Evolutionary conservation across 2,329 filamentous ascomycete species (phyloP), one percentile per base, ranked within the genome.

Genomic region (Colletotrichum viniferum): DNA sequence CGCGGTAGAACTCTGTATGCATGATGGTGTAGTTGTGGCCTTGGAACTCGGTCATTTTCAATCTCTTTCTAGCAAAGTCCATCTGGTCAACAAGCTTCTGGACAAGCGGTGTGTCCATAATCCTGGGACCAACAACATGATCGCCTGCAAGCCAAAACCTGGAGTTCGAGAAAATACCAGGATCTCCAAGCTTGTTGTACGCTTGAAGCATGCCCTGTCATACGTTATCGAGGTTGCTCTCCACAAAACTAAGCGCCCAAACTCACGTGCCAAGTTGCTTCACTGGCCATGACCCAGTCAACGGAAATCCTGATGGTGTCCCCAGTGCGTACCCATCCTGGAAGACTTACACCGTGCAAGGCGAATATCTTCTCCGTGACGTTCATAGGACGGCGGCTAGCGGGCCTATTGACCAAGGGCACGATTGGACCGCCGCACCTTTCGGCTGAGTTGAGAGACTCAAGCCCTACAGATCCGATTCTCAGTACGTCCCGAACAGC

Each of bases 131-230:
- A 5, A 88, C 86, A 5, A 86, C 82, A 76, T 89, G 87, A 77
- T 89, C 88, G 3, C 85, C 85, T 0, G 87, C 87, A 7, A 90
- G 82, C 88, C 87, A 89, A 77, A 89, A 73, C 21, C 36, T 61
- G 32, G 64, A 68, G 55, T 73, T 73, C 10, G 64, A 68, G 30
- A 73, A 73, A 12, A 69, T 36, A 18, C 70, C 70, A 24, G 70
- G 70, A 24, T 73, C 64, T 16, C 70, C 70, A 14, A 73, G 56
- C 28, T 73, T 73, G 24, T 73, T 73, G 64, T 73, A 73, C 18
- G 56, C 64, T 69, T 73, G 70, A 13, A 73, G 70, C 64, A 73
- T 73, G 18, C 70, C 70, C 70, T 73, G 18, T 61, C 10, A 30
- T n/a, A 10, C 28, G 58, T 61, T 61, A 34, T 28, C 24, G 7